These are phyloP conservation scores for Spirogloea muscicola DNA, from an alignment of 139 green algal species.

Conservation along the genomic window DNA sequence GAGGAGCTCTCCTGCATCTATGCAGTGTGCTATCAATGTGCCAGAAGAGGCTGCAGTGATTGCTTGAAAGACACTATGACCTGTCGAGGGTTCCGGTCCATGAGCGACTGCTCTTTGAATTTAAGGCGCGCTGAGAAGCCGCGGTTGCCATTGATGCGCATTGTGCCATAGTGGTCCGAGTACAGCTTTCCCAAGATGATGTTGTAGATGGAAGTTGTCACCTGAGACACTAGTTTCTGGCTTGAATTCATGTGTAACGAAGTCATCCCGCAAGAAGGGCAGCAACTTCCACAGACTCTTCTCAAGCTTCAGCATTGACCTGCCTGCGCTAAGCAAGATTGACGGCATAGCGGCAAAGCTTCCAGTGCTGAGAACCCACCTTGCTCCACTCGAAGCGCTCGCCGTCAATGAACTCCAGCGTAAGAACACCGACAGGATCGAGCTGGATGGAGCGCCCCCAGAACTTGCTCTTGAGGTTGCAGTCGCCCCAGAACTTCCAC, in stretches of 20 bases:
- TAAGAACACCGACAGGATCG: conserved; percentile 64
- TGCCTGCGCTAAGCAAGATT: too few species aligned
- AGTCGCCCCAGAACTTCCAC: conserved; percentile 70
- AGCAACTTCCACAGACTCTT: background rate
- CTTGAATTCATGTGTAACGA: too few species aligned
- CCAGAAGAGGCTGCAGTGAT: too few species aligned
- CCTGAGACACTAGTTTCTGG: too few species aligned
- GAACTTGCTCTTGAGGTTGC: conserved; percentile 85
- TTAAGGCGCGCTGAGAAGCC: conserved; percentile 50
- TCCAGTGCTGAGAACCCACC: too few species aligned
- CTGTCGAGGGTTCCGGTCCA: conserved; percentile 60
- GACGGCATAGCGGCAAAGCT: too few species aligned
- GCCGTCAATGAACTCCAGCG: conserved; percentile 65
- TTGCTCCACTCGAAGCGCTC: conserved; percentile 76
- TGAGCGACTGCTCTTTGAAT: conserved; percentile 67
- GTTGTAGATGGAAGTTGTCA: conserved; percentile 79
- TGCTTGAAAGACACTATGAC: too few species aligned
- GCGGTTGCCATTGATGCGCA: conserved; percentile 57
- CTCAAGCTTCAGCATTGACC: background rate
- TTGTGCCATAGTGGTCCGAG: conserved; percentile 79
- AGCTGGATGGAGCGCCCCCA: conserved; percentile 86
- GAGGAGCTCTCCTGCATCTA: too few species aligned
- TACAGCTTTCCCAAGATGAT: conserved; percentile 87
- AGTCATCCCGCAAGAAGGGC: background rate
- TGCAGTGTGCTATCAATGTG: too few species aligned